Conservation (phyloP, 345 rosid genomes). For the Pugionium dolabratum region DNA sequence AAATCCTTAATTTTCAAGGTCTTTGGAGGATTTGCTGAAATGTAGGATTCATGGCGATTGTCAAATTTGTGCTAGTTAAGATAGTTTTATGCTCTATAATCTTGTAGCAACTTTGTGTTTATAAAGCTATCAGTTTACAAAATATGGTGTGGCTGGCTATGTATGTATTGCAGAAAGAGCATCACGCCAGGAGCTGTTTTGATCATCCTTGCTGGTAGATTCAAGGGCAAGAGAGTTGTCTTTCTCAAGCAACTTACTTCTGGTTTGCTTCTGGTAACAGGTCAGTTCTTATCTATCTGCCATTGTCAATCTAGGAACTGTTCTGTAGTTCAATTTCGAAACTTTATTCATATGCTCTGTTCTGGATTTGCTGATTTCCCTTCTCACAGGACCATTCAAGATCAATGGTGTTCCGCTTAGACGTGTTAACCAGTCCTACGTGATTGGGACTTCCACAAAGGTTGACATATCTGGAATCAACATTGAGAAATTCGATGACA, state of each 20-base stretch:
- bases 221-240: constrained; percentile 90
- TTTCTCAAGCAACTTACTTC: constrained; percentile 82
- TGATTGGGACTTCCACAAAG: constrained; percentile 45
- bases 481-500: constrained; percentile 58
- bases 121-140: background rate
- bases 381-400: constrained; percentile 61
- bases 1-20: background rate
- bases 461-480: constrained; percentile 47
- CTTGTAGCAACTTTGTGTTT: background rate
- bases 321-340: background rate
- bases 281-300: constrained; percentile 26
- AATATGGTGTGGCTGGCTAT: background rate
- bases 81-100: background rate
- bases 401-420: constrained; percentile 27
- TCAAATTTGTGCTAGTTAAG: background rate
- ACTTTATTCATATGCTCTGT: background rate
- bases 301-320: too few relatives aligned
- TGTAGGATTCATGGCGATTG: constrained; percentile 3
- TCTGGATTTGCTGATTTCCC: background rate
- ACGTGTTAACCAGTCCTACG: constrained; percentile 66
- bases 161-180: constrained; percentile 51
- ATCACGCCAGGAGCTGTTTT: constrained; percentile 77
- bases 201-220: constrained; percentile 83
- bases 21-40: background rate
- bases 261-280: constrained; percentile 58